These are phyloP conservation scores for Ascochyta clinopodiicola DNA, from an alignment of 2,329 filamentous ascomycete genomes.

Conservation along the genomic window DNA sequence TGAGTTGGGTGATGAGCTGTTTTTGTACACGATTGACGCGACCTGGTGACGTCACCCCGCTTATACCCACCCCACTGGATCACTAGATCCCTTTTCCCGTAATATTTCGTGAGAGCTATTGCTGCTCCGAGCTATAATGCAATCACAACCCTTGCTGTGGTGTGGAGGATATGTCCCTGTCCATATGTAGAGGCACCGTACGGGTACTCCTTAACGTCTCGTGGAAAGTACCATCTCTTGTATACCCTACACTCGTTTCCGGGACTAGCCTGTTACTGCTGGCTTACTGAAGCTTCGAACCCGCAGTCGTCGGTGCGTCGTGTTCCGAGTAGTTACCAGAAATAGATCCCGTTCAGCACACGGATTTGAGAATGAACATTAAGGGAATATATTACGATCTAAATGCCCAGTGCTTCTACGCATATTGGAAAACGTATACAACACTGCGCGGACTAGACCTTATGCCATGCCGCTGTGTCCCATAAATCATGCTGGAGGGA, in stretches of 20 bases:
- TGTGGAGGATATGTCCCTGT: too few relatives aligned
- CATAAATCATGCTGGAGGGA: constrained; percentile 28
- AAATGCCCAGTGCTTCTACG: constrained; percentile 27
- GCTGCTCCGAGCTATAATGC: background rate
- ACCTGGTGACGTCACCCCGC: constrained; percentile 4
- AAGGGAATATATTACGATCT: constrained; percentile 30
- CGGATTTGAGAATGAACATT: constrained; percentile 4
- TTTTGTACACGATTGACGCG: constrained; percentile 8
- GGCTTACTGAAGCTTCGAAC: background rate
- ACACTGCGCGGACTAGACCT: constrained; percentile 24
- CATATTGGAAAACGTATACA: constrained; percentile 17
- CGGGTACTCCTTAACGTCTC: too few relatives aligned
- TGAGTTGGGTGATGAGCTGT: background rate
- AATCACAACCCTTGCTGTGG: too few relatives aligned
- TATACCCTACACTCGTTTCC: too few relatives aligned
- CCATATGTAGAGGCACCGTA: too few relatives aligned
- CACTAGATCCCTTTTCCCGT: background rate
- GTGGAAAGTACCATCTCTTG: too few relatives aligned
- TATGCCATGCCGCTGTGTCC: constrained; percentile 30
- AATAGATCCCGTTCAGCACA: background rate
- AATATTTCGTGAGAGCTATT: background rate
- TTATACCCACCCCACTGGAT: too few relatives aligned
- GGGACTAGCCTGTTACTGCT: background rate
- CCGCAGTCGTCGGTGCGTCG: background rate
- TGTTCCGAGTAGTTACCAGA: background rate